These are phyloP conservation scores for Phoma sp. DNA, from an alignment of 2,329 filamentous ascomycete species.

Conservation along the genomic window DNA sequence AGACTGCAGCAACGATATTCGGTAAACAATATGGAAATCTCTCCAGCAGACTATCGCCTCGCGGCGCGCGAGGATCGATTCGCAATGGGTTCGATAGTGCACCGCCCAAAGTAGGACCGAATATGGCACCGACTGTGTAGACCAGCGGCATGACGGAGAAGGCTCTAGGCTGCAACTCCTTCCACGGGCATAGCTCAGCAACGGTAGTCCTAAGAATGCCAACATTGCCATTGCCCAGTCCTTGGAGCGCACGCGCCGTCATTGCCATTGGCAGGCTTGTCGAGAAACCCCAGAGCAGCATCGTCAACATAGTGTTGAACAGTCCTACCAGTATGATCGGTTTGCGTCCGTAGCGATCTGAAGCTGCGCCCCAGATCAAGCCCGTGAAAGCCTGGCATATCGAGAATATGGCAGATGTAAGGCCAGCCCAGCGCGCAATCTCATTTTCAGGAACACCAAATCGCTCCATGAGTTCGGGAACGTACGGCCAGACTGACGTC, in stretches of 20 bases:
- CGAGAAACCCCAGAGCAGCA: conserved; percentile 83
- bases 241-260: conserved; percentile 75
- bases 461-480: conserved; percentile 64
- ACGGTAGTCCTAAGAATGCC: conserved; percentile 90
- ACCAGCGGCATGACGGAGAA: conserved; percentile 94
- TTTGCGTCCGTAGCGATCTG: conserved; percentile 82
- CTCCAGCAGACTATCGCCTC: conserved; percentile 68
- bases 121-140: conserved; percentile 85
- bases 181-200: conserved; percentile 88
- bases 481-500: conserved; percentile 92
- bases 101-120: conserved; percentile 85
- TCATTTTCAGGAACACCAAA: conserved; percentile 49
- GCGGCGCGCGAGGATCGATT: conserved; percentile 73
- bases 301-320: conserved; percentile 80
- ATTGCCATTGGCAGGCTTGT: conserved; percentile 82
- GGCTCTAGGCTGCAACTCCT: conserved; percentile 81
- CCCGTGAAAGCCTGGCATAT: conserved; percentile 78
- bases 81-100: conserved; percentile 81
- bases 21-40: conserved; percentile 83
- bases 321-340: conserved; percentile 78
- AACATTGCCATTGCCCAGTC: conserved; percentile 82
- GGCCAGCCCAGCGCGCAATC: conserved; percentile 72
- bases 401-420: conserved; percentile 85
- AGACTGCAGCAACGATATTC: conserved; percentile 75
- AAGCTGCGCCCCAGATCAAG: conserved; percentile 86